Percentiles rank a stretch among this genome's conserved stretches.
Evolutionary conservation across 2,329 filamentous ascomycete genomes (phyloP).

Genomic region (Trichoderma brevicompactum): DNA sequence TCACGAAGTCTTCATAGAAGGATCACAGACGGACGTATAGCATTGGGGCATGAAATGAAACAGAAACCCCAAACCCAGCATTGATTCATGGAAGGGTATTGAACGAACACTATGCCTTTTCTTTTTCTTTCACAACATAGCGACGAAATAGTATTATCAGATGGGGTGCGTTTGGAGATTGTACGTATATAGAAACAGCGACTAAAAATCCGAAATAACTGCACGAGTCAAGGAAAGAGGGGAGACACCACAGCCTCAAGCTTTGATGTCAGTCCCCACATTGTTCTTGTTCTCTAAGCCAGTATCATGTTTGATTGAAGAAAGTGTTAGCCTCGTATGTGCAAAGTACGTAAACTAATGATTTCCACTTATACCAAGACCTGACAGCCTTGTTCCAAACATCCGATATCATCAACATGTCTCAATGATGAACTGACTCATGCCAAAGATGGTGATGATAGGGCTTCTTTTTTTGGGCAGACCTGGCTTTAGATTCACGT

Average conservation of each 20-base stretch:
- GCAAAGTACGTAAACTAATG: neutral
- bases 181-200: slow-evolving; percentile 11
- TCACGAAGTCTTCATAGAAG: slow-evolving; percentile 18
- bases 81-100: slow-evolving; percentile 16
- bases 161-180: neutral
- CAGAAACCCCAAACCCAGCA: neutral
- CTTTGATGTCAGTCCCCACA: slow-evolving; percentile 1
- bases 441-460: no score
- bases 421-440: no score
- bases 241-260: slow-evolving; percentile 1
- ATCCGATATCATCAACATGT: neutral
- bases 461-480: no score
- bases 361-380: no score
- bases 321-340: neutral
- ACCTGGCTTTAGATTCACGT: no score
- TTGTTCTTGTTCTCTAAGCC: neutral
- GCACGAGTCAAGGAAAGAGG: slow-evolving; percentile 8
- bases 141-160: slow-evolving; percentile 3
- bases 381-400: neutral
- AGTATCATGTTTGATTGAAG: neutral
- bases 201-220: slow-evolving; percentile 8
- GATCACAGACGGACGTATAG: slow-evolving; percentile 5
- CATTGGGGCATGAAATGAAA: slow-evolving; percentile 10
- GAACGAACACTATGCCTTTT: neutral
- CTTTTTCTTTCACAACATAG: neutral